Evolutionary conservation across 495 filamentous ascomycete species (phyloP), one percentile per base, ranked within the genome.

Genomic region (Haplographium delicatum): DNA sequence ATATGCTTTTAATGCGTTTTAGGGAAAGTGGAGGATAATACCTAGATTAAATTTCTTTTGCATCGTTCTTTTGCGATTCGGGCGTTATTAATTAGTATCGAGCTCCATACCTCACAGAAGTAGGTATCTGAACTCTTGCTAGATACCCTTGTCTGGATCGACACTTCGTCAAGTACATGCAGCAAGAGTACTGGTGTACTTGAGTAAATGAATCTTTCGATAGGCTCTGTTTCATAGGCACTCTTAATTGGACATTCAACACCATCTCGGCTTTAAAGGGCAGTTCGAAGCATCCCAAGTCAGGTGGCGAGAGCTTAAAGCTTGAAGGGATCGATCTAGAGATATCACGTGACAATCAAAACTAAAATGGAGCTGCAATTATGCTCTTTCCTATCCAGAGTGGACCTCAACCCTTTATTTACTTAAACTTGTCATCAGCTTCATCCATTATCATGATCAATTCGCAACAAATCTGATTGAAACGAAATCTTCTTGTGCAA

Each of bases 1-100:
- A 47, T 61, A 61, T 27, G 58, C 51, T 4, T 55, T 61, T 24
- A 57, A 44, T 38, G 51, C 50, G 2, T 45, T 61, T 26, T 61
- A 30, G n/a, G n/a, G n/a, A n/a, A 53, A 25, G 11, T 22, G 37
- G 38, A 15, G 22, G 40, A 19, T 11, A 20, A 25, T 34, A 10
- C 22, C 6, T 11, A 43, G 23, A 43, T 4, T 38, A 15, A 18
- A 39, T n/a, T 44, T 35, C 28, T 33, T 26, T 47, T 47, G 38
- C 25, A 15, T 47, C 44, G 44, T 18, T 52, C 50, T 30, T 37
- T 51, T 51, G 26, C 27, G 26, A 27, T 47, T 47, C 26, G 27
- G 51, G 56, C 56, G 51, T 51, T 51, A 23, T 43, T 47, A 16
- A 39, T 44, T 31, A 51, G 53, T 50, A 30, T 54, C 25, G 42